Evolutionary conservation across 768 basidiomycete genomes (phyloP), one percentile per base, ranked within the genome.

Genomic region (Leucocoprinus sp.): DNA sequence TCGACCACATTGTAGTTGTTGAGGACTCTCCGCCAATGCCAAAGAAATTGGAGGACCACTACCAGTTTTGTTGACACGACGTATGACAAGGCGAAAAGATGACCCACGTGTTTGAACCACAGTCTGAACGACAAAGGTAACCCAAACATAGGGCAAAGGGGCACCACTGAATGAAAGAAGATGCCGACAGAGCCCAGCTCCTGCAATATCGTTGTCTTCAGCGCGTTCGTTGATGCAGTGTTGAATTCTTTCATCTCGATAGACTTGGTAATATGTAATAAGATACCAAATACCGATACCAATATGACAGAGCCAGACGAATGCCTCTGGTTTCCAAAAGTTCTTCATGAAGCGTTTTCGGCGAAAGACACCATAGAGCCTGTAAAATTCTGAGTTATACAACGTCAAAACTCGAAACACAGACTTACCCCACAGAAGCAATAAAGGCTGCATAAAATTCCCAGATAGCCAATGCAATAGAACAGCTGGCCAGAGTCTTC

Each of bases 281-380:
- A 48, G 17, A 18, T 42, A 41, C 46, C 46, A 48, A 5, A 42
- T 19, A 8, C 33, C 34, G 21, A 48, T 42, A 19, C 39, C 46
- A 21, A 48, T 41, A 36, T 48, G 39, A 12, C 31, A 27, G 24
- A 42, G 33, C 40, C 31, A 48, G 15, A 48, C 46, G 17, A 48
- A 48, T n/a, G 39, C 33, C 22, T 48, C 39, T 2, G 46, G 39
- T 22, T 35, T 41, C 5, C 34, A 19, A 24, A 42, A 48, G 22
- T 28, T 36, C 29, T 48, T 48, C 46, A 48, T 42, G 23, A 41
- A 48, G 15, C 46, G 39, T 31, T 42, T 48, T 8, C 22, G 35
- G 3, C 18, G 23, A 19, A 48, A 15, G 7, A 17, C 22, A 4
- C 45, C 45, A 18, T 47, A 47, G 12, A 47, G 39, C 3, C 45